These are phyloP conservation scores for Telfairia occidentalis DNA, from an alignment of 331 rosid species.

Conservation along the genomic window DNA sequence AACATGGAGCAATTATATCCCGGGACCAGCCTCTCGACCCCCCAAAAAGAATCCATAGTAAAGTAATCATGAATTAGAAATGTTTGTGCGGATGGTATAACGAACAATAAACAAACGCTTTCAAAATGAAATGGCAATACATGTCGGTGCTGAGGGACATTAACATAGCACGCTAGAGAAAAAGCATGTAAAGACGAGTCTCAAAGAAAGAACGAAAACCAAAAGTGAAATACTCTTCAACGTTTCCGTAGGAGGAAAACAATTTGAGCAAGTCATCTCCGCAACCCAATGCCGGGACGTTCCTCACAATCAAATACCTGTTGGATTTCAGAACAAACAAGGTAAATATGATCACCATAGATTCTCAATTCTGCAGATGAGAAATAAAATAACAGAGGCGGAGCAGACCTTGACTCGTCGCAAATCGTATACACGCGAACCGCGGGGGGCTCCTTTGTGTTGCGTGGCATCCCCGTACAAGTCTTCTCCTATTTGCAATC, in stretches of 20 bases:
- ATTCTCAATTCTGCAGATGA: neutral
- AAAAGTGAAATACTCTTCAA: slow-evolving; percentile 47
- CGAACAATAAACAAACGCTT: neutral
- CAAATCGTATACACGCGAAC: slow-evolving; percentile 76
- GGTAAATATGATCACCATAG: neutral
- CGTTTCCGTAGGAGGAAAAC: slow-evolving; percentile 61
- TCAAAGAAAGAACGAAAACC: neutral
- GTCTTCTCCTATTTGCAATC: neutral
- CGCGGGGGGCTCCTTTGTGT: slow-evolving; percentile 51
- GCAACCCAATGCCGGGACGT: slow-evolving; percentile 84
- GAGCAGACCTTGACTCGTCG: slow-evolving; percentile 64
- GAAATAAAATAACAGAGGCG: neutral
- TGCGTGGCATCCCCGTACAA: slow-evolving; percentile 20
- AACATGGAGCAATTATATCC: neutral
- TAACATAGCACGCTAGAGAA: neutral
- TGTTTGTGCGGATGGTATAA: neutral
- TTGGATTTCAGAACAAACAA: neutral
- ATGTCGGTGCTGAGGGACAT: neutral
- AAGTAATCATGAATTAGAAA: neutral
- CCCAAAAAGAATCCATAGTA: no score
- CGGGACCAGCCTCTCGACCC: neutral
- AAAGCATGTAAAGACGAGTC: neutral
- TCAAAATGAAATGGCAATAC: neutral
- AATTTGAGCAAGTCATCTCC: slow-evolving; percentile 57
- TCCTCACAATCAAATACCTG: slow-evolving; percentile 74